Conservation (phyloP, 1,284 basidiomycete species). For the Sutorius eximius region DNA sequence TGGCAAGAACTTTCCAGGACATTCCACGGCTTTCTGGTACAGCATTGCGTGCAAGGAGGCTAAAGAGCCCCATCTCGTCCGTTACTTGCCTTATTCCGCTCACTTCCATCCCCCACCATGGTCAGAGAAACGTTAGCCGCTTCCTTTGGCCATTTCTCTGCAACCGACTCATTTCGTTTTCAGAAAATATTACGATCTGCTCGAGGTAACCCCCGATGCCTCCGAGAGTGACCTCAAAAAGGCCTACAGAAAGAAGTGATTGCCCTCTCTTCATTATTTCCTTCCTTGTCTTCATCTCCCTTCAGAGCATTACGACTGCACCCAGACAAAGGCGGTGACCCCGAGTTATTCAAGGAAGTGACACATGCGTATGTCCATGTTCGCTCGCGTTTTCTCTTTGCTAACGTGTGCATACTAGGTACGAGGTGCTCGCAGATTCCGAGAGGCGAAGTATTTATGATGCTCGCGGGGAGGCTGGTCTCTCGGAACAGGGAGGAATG, state of each 20-base stretch:
- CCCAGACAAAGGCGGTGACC: constrained; percentile 97
- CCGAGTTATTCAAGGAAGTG: constrained; percentile 96
- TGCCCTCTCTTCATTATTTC: neutral
- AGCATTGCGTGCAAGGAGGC: constrained; percentile 16
- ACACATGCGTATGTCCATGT: constrained; percentile 86
- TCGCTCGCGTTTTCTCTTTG: neutral
- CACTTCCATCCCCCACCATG: constrained; percentile 42
- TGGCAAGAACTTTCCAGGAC: constrained; percentile 36
- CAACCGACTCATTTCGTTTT: constrained; percentile 10
- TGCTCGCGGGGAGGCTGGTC: constrained; percentile 89
- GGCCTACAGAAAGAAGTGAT: constrained; percentile 90
- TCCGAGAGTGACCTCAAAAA: constrained; percentile 88
- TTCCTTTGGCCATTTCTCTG: neutral
- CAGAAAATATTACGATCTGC: constrained; percentile 89
- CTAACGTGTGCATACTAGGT: constrained; percentile 49
- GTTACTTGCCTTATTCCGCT: constrained; percentile 19
- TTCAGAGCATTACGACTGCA: constrained; percentile 83
- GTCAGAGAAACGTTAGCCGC: constrained; percentile 65
- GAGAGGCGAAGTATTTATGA: constrained; percentile 90
- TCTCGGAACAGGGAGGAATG: constrained; percentile 85
- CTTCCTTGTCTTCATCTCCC: constrained; percentile 17
- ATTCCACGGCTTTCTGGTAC: constrained; percentile 39
- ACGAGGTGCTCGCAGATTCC: constrained; percentile 91
- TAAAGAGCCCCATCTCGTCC: constrained; percentile 22
- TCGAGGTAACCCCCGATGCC: constrained; percentile 77